A percentile compares a stretch with the other conserved stretches of the same genome.
phyloP scores from a whole-genome alignment of 805 yeast genomes.

The Myxozyma melibiosi region DNA sequence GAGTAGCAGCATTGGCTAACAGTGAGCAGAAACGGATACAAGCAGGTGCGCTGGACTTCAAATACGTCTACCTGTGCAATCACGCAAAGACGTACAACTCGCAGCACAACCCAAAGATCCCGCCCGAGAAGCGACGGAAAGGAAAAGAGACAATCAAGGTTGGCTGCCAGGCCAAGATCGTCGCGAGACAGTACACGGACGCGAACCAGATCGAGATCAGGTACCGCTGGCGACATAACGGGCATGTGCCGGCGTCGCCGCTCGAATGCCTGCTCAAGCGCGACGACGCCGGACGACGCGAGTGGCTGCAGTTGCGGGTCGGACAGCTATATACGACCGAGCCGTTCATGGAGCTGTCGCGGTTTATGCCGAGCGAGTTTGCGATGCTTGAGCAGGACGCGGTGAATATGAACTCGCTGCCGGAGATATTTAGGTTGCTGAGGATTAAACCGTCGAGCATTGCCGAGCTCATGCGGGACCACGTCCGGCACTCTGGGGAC shows the following conservation, averaged over 20 bases:
- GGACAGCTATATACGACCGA: slow-evolving; percentile 26
- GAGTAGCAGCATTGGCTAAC: background rate
- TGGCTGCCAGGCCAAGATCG: slow-evolving; percentile 29
- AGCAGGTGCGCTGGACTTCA: slow-evolving; percentile 28
- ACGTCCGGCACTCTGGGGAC: slow-evolving; percentile 15
- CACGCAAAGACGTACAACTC: slow-evolving; percentile 25
- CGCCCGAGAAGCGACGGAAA: slow-evolving; percentile 24
- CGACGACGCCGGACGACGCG: slow-evolving; percentile 17
- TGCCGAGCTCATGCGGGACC: slow-evolving; percentile 13
- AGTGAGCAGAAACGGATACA: slow-evolving; percentile 22
- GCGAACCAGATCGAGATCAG: slow-evolving; percentile 27
- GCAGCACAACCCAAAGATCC: slow-evolving; percentile 27
- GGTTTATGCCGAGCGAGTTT: slow-evolving; percentile 15
- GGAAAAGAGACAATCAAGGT: slow-evolving; percentile 30
- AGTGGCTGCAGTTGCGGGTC: slow-evolving; percentile 21
- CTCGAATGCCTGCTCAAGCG: slow-evolving; percentile 14
- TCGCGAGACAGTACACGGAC: slow-evolving; percentile 30
- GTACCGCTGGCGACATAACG: slow-evolving; percentile 28
- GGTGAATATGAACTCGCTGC: slow-evolving; percentile 2
- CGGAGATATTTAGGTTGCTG: slow-evolving; percentile 16
- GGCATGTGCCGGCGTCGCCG: slow-evolving; percentile 18
- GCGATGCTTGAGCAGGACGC: slow-evolving; percentile 17
- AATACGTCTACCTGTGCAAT: slow-evolving; percentile 27
- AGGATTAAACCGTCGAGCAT: slow-evolving; percentile 17
- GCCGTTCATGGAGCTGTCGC: slow-evolving; percentile 22